A percentile compares a stretch with the other conserved stretches of the same genome.
Evolutionary conservation across 768 basidiomycete genomes (phyloP).

Genomic region (Pluteus cervinus): DNA sequence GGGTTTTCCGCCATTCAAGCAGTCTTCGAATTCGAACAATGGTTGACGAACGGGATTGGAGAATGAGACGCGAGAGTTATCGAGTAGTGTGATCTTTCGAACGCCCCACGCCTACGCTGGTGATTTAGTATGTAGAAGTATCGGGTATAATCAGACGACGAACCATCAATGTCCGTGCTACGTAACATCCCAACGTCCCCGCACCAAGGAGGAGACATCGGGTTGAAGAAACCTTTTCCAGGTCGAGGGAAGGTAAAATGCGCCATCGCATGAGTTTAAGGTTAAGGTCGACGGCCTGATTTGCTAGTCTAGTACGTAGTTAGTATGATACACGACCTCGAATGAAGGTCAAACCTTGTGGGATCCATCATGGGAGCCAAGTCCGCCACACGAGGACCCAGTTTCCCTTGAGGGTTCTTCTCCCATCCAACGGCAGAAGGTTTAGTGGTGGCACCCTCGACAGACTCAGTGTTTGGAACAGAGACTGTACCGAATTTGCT

Average conservation of each 20-base stretch:
- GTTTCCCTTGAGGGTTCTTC: constrained; percentile 81
- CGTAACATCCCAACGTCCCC: constrained; percentile 96
- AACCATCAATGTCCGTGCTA: constrained; percentile 88
- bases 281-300: constrained; percentile 97
- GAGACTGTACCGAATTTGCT: constrained; percentile 56
- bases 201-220: constrained; percentile 87
- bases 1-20: constrained; percentile 85
- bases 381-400: constrained; percentile 84
- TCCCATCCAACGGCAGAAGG: constrained; percentile 92
- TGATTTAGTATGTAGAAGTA: background rate
- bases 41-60: constrained; percentile 98
- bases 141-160: constrained; percentile 9
- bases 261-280: constrained; percentile 98
- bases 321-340: background rate
- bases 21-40: constrained; percentile 92
- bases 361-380: constrained; percentile 98
- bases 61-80: constrained; percentile 88
- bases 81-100: constrained; percentile 86
- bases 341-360: constrained; percentile 38
- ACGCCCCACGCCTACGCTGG: constrained; percentile 85
- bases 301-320: constrained; percentile 60
- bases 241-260: constrained; percentile 81
- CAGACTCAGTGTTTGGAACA: no score
- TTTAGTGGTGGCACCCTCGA: constrained; percentile 22
- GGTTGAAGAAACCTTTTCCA: constrained; percentile 80